phyloP scores from a whole-genome alignment of 2,329 filamentous ascomycete genomes.

The Coniella lustricola region DNA sequence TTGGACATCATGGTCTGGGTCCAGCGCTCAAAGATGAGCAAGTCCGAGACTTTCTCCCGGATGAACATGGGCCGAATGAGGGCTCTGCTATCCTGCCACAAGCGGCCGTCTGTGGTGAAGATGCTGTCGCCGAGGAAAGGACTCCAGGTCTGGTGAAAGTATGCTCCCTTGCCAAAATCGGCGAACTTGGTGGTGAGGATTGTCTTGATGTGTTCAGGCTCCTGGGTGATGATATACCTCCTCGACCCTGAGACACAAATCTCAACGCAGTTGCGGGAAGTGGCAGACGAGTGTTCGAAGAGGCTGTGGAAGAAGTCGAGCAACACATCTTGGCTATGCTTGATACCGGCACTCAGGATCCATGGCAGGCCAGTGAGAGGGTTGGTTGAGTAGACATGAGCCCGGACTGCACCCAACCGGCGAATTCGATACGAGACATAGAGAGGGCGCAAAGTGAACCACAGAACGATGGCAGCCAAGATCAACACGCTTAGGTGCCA shows the following conservation, averaged over 20 bases:
- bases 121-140: constrained; percentile 50
- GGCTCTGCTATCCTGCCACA: constrained; percentile 48
- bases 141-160: constrained; percentile 35
- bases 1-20: constrained; percentile 49
- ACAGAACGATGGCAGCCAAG: constrained; percentile 13
- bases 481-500: constrained; percentile 5
- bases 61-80: constrained; percentile 48
- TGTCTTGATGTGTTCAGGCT: constrained; percentile 52
- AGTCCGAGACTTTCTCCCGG: constrained; percentile 38
- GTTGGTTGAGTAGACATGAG: constrained; percentile 27
- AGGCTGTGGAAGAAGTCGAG: constrained; percentile 26
- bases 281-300: constrained; percentile 23
- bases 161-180: constrained; percentile 41
- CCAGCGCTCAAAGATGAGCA: constrained; percentile 54
- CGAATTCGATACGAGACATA: constrained; percentile 24
- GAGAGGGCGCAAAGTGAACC: constrained; percentile 19
- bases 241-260: constrained; percentile 25
- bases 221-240: constrained; percentile 39
- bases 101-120: constrained; percentile 44
- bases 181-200: constrained; percentile 50
- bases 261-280: constrained; percentile 31
- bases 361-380: constrained; percentile 26
- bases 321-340: constrained; percentile 26
- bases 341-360: constrained; percentile 23
- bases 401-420: constrained; percentile 27